phyloP scores from a whole-genome alignment of 371 early-diverging fungal species.

The Saksenaea oblongispora region DNA sequence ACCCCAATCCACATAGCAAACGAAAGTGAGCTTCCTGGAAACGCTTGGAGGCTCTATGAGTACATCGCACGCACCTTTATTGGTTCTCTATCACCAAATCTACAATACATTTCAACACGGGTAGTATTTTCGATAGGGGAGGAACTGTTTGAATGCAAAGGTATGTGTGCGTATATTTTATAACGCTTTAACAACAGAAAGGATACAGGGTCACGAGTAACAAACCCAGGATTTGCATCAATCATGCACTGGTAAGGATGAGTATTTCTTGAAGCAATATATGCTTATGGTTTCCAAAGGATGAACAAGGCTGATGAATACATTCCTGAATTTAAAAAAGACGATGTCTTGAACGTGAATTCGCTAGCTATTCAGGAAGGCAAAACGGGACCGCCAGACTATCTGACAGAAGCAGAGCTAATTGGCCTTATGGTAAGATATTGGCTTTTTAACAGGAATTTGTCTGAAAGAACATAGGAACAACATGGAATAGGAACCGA shows the following conservation, averaged over 20 bases:
- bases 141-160: conserved; percentile 54
- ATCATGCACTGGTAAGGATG: conserved; percentile 53
- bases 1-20: conserved; percentile 52
- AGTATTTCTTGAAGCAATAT: neutral
- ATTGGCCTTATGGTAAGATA: conserved; percentile 53
- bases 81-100: conserved; percentile 60
- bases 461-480: conserved; percentile 41
- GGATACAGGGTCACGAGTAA: conserved; percentile 21
- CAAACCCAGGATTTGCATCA: conserved; percentile 49
- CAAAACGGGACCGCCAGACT: conserved; percentile 66
- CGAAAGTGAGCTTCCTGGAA: conserved; percentile 52
- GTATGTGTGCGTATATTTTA: neutral
- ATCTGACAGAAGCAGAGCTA: conserved; percentile 70
- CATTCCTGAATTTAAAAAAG: conserved; percentile 48
- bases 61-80: conserved; percentile 61
- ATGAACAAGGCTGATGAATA: conserved; percentile 46
- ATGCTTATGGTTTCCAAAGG: neutral
- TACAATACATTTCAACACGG: conserved; percentile 58
- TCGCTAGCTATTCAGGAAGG: conserved; percentile 45
- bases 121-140: conserved; percentile 48
- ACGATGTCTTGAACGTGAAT: conserved; percentile 25
- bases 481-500: conserved; percentile 83
- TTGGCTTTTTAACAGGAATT: neutral
- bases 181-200: neutral
- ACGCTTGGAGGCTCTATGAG: conserved; percentile 64